Evolutionary conservation across 177 flowering plant genomes (phyloP).

Genomic region (Vitis hybrid): DNA sequence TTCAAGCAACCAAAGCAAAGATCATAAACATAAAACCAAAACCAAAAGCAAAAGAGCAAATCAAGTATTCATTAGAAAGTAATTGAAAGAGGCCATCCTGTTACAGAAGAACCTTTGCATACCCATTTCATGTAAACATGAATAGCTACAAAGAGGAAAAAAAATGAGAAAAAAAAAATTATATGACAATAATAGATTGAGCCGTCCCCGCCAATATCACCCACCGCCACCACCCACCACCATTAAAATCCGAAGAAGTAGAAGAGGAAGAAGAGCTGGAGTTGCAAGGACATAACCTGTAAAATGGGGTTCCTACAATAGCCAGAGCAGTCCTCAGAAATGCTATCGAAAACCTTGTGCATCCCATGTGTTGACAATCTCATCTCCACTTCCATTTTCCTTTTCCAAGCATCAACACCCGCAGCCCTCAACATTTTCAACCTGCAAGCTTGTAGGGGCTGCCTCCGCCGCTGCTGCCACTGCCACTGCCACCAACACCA

Average conservation of each 20-base stretch:
- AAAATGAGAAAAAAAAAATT: slow-evolving; percentile 1
- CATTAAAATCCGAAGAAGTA: slow-evolving; percentile 15
- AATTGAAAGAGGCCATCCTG: too few relatives aligned
- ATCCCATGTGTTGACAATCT: not conserved
- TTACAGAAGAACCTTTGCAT: not conserved
- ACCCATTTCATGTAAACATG: slow-evolving; percentile 12
- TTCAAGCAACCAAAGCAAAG: too few relatives aligned
- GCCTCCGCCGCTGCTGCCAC: not conserved
- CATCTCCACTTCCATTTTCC: not conserved
- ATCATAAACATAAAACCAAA: too few relatives aligned
- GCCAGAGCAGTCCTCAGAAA: not conserved
- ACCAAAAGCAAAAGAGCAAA: too few relatives aligned
- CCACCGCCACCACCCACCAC: slow-evolving; percentile 12
- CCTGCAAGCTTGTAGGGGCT: not conserved
- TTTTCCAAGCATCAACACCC: not conserved
- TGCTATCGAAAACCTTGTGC: slow-evolving; percentile 4
- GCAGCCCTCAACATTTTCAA: not conserved
- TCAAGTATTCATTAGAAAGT: too few relatives aligned
- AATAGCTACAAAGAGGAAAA: not conserved
- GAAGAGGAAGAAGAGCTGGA: slow-evolving; percentile 8
- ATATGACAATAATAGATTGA: slow-evolving; percentile 30
- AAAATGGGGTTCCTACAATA: slow-evolving; percentile 3
- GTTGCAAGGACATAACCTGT: slow-evolving; percentile 3
- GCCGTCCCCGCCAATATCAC: slow-evolving; percentile 50
- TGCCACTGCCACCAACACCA: not conserved